Evolutionary conservation across 257 asterid species (phyloP).

Genomic region (Henckelia pumila): DNA sequence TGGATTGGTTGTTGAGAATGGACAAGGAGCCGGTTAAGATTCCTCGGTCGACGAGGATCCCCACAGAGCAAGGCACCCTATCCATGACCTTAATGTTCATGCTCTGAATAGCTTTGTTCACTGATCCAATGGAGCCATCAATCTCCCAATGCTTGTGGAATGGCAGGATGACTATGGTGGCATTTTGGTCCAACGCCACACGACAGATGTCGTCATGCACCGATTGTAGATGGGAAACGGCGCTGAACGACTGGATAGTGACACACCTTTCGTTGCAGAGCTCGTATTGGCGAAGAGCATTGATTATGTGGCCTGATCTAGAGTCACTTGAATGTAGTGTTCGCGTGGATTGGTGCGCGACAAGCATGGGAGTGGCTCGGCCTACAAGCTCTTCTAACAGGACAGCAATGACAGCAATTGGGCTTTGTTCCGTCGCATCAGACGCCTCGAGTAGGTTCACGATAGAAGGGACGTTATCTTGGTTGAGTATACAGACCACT

Average conservation of each 20-base stretch:
- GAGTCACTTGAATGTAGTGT: conserved; percentile 41
- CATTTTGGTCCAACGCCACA: conserved; percentile 51
- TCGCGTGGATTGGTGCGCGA: conserved; percentile 58
- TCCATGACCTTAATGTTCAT: conserved; percentile 59
- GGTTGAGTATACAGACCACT: conserved; percentile 53
- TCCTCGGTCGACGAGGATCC: conserved; percentile 63
- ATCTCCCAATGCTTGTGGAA: conserved; percentile 79
- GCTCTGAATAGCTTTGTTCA: conserved; percentile 43
- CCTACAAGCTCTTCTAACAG: conserved; percentile 64
- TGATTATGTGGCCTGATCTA: conserved; percentile 53
- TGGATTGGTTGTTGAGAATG: conserved; percentile 42
- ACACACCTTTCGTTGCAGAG: conserved; percentile 50
- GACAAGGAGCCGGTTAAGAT: conserved; percentile 43
- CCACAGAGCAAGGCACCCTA: conserved; percentile 67
- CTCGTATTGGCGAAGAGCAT: conserved; percentile 69
- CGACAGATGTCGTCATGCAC: conserved; percentile 67
- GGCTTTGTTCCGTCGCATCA: conserved; percentile 52
- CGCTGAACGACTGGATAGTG: conserved; percentile 49
- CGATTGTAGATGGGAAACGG: conserved; percentile 45
- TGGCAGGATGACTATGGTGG: conserved; percentile 56
- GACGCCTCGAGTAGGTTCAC: conserved; percentile 72
- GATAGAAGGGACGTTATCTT: conserved; percentile 54
- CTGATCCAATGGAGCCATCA: conserved; percentile 62
- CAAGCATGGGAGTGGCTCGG: conserved; percentile 68
- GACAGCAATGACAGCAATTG: conserved; percentile 59